Base-by-base conservation (phyloP, 768 basidiomycete genomes). In the Tephrocybe sp. region DNA sequence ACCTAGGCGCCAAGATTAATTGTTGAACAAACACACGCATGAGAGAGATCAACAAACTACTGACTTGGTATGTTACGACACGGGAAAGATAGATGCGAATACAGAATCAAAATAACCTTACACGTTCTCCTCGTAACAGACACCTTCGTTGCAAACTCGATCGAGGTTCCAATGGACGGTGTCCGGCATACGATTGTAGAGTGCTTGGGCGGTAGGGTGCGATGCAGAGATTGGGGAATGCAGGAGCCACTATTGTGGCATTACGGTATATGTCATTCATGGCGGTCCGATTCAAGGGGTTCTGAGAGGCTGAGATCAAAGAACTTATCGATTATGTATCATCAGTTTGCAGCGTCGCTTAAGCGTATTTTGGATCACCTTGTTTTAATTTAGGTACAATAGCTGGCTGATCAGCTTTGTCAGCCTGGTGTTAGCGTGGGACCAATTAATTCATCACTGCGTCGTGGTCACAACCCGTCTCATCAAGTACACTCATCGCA, bases 91-190 rank as follows among this genome's bases (percentile, higher is more conserved):
- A 24, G 39, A 40, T 24, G 19, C n/a, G 21, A 40, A 40, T 19
- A 24, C 39, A 22, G 39, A 22, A 24, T 40, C n/a, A 24, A 40
- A 40, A 40, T 40, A 40, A 24, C 39, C 39, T 24, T 40, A 40
- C 12, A 40, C 21, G 24, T 40, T 40, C 6, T 4, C 22, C 22
- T 40, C 39, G 24, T 40, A 40, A 34, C 32, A 16, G 11, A 25
- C 39, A 9, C 39, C 22, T 24, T 40, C 39, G 21, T 24, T 24
- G 24, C 39, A 40, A 40, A 40, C 13, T 25, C 39, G 39, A 24
- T 40, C 21, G 12, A 40, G 39, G 11, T 40, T 40, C 39, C 39
- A 40, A 22, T 40, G 39, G 22, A 40, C 39, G n/a, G 7, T 24
- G 24, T 24, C 21, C 4, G 39, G 39, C 11, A 40, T 40, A 4